These are phyloP conservation scores for Hanseniaspora pseudoguilliermondii DNA, from an alignment of 805 yeast species.

Conservation along the genomic window DNA sequence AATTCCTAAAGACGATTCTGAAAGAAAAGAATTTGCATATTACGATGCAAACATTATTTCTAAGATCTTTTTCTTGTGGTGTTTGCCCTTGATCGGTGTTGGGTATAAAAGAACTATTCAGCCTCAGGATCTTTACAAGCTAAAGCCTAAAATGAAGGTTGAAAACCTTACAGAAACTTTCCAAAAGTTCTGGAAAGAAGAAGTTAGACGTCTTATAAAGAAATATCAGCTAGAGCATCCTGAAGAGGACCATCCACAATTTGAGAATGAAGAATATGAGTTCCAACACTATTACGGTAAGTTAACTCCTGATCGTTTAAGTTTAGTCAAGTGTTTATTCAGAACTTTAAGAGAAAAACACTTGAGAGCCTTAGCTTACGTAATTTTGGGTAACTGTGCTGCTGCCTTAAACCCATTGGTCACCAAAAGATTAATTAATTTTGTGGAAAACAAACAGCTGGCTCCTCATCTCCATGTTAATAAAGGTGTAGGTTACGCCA, in stretches of 20 bases:
- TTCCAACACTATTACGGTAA: constrained; percentile 6
- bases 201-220: constrained; percentile 25
- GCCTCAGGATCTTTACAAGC: constrained; percentile 34
- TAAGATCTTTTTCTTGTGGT: constrained; percentile 33
- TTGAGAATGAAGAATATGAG: neutral
- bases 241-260: constrained; percentile 9
- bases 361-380: constrained; percentile 32
- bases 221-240: constrained; percentile 22
- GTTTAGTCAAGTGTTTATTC: constrained; percentile 33
- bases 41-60: constrained; percentile 31
- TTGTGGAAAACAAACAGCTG: constrained; percentile 34
- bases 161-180: constrained; percentile 18
- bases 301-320: constrained; percentile 2
- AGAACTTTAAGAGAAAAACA: constrained; percentile 40
- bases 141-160: constrained; percentile 24
- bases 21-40: constrained; percentile 40
- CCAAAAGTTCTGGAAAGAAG: constrained; percentile 22
- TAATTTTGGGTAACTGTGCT: constrained; percentile 31
- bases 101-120: constrained; percentile 45
- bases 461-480: constrained; percentile 30
- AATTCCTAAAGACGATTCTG: constrained; percentile 36
- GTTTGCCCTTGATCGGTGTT: constrained; percentile 35
- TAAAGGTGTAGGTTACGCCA: constrained; percentile 47
- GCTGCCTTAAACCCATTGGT: constrained; percentile 43
- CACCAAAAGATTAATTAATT: constrained; percentile 41